phyloP scores from a whole-genome alignment of 2,329 filamentous ascomycete species.

The Aspergillus hiratsukae region DNA sequence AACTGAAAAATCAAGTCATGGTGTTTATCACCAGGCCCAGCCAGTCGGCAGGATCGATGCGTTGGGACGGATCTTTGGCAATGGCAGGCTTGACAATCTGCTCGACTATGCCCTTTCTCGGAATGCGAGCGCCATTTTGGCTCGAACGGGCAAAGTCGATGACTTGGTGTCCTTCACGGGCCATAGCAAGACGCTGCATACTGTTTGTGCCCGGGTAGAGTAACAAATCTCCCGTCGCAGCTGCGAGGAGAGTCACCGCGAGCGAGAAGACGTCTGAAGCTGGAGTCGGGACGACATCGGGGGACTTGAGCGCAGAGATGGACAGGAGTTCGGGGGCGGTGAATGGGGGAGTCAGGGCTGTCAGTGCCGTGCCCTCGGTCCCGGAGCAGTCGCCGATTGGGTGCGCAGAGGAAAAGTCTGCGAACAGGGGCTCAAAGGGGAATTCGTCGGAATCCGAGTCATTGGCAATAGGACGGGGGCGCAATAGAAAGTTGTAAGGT shows the following conservation, averaged over 20 bases:
- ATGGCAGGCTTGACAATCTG: slow-evolving; percentile 36
- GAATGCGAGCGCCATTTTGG: slow-evolving; percentile 34
- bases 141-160: slow-evolving; percentile 38
- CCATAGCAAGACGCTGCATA: slow-evolving; percentile 41
- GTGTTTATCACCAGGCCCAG: slow-evolving; percentile 15
- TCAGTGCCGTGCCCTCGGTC: slow-evolving; percentile 23
- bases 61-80: slow-evolving; percentile 32
- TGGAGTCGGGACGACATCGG: slow-evolving; percentile 30
- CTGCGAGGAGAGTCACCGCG: slow-evolving; percentile 42
- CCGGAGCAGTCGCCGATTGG: slow-evolving; percentile 5
- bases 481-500: slow-evolving; percentile 43
- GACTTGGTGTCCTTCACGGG: slow-evolving; percentile 41
- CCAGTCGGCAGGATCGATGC: slow-evolving; percentile 32
- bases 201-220: slow-evolving; percentile 38
- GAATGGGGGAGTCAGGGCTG: slow-evolving; percentile 43
- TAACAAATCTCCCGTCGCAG: slow-evolving; percentile 43
- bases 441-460: slow-evolving; percentile 19
- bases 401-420: slow-evolving; percentile 44
- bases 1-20: slow-evolving; percentile 4
- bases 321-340: slow-evolving; percentile 43
- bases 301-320: slow-evolving; percentile 31
- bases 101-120: slow-evolving; percentile 39
- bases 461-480: slow-evolving; percentile 13
- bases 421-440: slow-evolving; percentile 38
- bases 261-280: slow-evolving; percentile 45